A percentile compares a stretch with the other conserved stretches of the same genome.
phyloP scores from a whole-genome alignment of 2,329 filamentous ascomycete genomes.

The Calonectria hongkongensis region DNA sequence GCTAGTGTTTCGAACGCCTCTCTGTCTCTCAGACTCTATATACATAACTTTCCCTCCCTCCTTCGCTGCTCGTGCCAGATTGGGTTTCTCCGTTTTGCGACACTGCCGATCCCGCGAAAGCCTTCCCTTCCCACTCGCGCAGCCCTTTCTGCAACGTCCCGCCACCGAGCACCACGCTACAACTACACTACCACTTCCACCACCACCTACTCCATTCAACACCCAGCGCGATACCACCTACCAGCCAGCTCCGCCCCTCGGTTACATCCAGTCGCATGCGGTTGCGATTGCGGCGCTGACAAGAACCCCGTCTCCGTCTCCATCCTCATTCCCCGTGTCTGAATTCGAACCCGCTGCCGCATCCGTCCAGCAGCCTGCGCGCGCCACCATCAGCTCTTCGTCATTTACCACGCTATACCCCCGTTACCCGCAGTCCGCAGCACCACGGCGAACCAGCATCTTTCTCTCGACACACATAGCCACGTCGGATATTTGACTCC shows the following conservation, averaged over 20 bases:
- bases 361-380: slow-evolving; percentile 31
- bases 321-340: slow-evolving; percentile 31
- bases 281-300: slow-evolving; percentile 35
- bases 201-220: slow-evolving; percentile 21
- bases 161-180: slow-evolving; percentile 15
- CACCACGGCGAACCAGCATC: slow-evolving; percentile 8
- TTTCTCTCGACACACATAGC: slow-evolving; percentile 16
- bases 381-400: slow-evolving; percentile 28
- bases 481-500: slow-evolving; percentile 19
- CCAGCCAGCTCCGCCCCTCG: slow-evolving; percentile 16
- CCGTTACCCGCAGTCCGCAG: slow-evolving; percentile 22
- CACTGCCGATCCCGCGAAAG: slow-evolving; percentile 24
- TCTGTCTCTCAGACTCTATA: slow-evolving; percentile 3
- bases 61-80: neutral
- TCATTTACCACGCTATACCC: slow-evolving; percentile 29
- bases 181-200: slow-evolving; percentile 12
- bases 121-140: slow-evolving; percentile 20
- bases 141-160: slow-evolving; percentile 27
- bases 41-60: slow-evolving; percentile 1
- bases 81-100: slow-evolving; percentile 29
- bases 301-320: slow-evolving; percentile 26
- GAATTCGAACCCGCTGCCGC: slow-evolving; percentile 26
- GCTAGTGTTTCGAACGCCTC: slow-evolving; percentile 19
- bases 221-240: slow-evolving; percentile 8
- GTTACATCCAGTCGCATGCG: slow-evolving; percentile 37